phyloP scores from a whole-genome alignment of 768 basidiomycete species.

The Phylloporus sp. region DNA sequence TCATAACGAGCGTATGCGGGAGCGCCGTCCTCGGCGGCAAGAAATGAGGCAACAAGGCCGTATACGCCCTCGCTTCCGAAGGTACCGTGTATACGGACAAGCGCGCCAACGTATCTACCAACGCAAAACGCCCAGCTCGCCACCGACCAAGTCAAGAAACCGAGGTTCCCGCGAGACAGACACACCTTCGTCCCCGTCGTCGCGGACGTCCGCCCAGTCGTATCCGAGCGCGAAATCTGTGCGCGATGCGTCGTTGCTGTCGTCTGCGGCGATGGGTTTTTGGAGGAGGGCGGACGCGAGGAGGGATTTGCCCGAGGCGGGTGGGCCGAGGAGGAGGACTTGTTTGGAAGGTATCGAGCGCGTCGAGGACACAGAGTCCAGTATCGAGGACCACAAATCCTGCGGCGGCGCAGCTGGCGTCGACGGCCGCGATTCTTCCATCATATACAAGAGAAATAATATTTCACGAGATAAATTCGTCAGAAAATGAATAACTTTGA shows the following conservation, averaged over 20 bases:
- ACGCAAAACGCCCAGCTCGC: background rate
- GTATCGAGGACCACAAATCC: conserved; percentile 90
- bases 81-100: conserved; percentile 90
- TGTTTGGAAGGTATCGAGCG: conserved; percentile 84
- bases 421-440: conserved; percentile 51
- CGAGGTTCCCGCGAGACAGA: background rate
- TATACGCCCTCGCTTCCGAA: conserved; percentile 66
- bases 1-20: conserved; percentile 71
- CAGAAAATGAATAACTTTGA: conserved; percentile 7
- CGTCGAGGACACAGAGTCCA: conserved; percentile 79
- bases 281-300: conserved; percentile 68
- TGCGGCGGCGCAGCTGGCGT: conserved; percentile 69
- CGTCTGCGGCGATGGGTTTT: conserved; percentile 50
- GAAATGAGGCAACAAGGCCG: conserved; percentile 70
- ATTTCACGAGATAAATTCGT: background rate
- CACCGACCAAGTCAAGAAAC: background rate
- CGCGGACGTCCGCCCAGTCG: conserved; percentile 84
- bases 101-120: conserved; percentile 78
- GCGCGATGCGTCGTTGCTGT: conserved; percentile 52
- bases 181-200: conserved; percentile 92
- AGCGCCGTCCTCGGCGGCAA: conserved; percentile 65
- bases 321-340: conserved; percentile 77
- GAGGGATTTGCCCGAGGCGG: conserved; percentile 72
- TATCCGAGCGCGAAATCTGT: conserved; percentile 87
- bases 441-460: conserved; percentile 10